Evolutionary conservation across 768 basidiomycete species (phyloP).

Genomic region (Gloeophyllum trabeum): DNA sequence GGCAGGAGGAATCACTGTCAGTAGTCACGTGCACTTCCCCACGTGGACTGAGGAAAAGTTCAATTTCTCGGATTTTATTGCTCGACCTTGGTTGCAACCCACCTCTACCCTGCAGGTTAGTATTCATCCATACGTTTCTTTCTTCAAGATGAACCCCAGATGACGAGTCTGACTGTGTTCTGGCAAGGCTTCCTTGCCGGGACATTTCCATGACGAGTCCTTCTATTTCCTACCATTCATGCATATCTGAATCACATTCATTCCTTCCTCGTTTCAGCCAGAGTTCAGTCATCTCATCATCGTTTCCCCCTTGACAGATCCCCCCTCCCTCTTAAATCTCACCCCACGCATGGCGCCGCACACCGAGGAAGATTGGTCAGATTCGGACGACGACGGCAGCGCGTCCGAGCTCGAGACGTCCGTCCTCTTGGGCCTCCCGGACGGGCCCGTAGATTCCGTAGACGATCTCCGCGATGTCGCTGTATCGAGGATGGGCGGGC

Average conservation of each 20-base stretch:
- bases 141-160: constrained; percentile 39
- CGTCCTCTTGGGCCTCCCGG: constrained; percentile 72
- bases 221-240: constrained; percentile 78
- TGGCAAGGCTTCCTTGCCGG: constrained; percentile 49
- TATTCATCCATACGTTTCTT: constrained; percentile 1
- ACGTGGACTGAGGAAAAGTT: too few species aligned
- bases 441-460: constrained; percentile 49
- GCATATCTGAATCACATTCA: constrained; percentile 59
- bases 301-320: constrained; percentile 2
- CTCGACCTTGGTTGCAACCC: too few species aligned
- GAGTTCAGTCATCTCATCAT: constrained; percentile 4
- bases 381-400: constrained; percentile 57
- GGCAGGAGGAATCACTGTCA: too few species aligned
- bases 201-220: constrained; percentile 49
- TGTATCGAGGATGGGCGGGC: constrained; percentile 84
- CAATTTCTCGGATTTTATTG: too few species aligned
- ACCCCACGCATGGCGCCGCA: constrained; percentile 26
- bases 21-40: too few species aligned
- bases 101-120: too few species aligned
- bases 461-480: constrained; percentile 62
- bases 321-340: constrained; percentile 6
- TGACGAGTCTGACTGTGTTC: constrained; percentile 74
- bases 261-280: constrained; percentile 10
- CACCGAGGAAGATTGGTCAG: constrained; percentile 62
- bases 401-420: constrained; percentile 50